Base-by-base conservation (phyloP, 2,329 filamentous ascomycete species). In the Acrocalymma vagum region DNA sequence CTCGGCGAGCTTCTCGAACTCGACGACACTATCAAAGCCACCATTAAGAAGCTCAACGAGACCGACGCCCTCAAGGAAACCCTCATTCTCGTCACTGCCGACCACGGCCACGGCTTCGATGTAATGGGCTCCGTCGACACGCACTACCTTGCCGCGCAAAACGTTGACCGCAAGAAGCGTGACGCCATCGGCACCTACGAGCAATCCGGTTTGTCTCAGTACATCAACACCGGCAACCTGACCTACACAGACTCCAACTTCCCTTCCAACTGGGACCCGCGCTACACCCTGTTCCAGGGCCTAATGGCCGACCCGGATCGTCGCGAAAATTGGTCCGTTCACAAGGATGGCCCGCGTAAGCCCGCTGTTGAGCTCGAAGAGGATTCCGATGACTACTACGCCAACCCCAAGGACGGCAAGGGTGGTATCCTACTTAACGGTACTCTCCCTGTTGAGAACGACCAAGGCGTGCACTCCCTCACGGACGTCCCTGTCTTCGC, bases 71-170 rank as follows among this genome's bases (percentile, higher is more conserved):
- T 91, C 21, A 82, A 93, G 8, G 82, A 91, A 47, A 95, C 90
- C 1, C 81, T 93, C 3, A 78, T 95, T 51, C 66, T 95, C 33
- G 87, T 94, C 32, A 90, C 89, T 3, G 87, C 89, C n/a, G 89
- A 95, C 63, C 90, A 94, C 76, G 90, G 90, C 27, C 90, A 95
- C 72, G 90, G 90, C 39, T 95, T 95, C 65, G 90, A 92, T 56
- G 90, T 95, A 55, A 92, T 86, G 65, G 90, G 90, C 49, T 85
- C 79, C 50, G 88, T 90, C 31, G 90, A 95, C 63, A 94, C 89
- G 13, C 76, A 87, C 64, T 94, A 92, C 71, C 77, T 93, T 30
- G 74, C 80, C 11, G 79, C 80, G 4, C 82, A 90, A 57, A 70
- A 76, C 6, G 77, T 78, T 13, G 83, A 88, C 65, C 86, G 90